Evolutionary conservation across 2,329 filamentous ascomycete species (phyloP).

Genomic region (Colletotrichum eremochloae): DNA sequence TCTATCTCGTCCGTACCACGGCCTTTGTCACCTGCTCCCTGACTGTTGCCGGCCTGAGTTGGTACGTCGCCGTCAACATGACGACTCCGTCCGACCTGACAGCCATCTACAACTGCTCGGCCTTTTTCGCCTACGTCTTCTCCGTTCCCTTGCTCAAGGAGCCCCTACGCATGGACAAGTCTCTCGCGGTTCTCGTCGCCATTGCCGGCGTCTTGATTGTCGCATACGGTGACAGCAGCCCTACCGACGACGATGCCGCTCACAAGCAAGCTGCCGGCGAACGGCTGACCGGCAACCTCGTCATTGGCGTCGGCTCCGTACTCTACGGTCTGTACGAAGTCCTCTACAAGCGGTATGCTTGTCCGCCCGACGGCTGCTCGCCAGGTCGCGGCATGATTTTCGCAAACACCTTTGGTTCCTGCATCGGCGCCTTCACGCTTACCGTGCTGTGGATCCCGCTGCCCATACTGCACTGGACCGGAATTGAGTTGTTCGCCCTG

Average conservation of each 20-base stretch:
- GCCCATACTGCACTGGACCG: constrained; percentile 83
- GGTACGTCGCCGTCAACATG: constrained; percentile 95
- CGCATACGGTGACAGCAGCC: constrained; percentile 84
- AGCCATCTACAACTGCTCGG: constrained; percentile 98
- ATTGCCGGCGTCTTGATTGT: constrained; percentile 94
- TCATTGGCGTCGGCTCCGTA: constrained; percentile 91
- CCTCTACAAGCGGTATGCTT: constrained; percentile 92
- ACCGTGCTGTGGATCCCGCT: constrained; percentile 92
- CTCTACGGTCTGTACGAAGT: constrained; percentile 98
- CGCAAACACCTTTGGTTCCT: constrained; percentile 89
- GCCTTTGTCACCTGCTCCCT: constrained; percentile 86
- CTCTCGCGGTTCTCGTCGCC: constrained; percentile 86
- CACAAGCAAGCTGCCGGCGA: constrained; percentile 65
- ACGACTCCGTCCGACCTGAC: constrained; percentile 95
- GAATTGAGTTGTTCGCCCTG: constrained; percentile 85
- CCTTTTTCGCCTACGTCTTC: constrained; percentile 98
- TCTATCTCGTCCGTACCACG: constrained; percentile 84
- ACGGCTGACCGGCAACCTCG: constrained; percentile 85
- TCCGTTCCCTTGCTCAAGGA: constrained; percentile 91
- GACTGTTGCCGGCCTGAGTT: constrained; percentile 90
- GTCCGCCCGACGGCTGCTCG: constrained; percentile 88
- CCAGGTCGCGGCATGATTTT: constrained; percentile 95
- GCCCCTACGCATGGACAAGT: constrained; percentile 85
- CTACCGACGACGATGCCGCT: constrained; percentile 61
- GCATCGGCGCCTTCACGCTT: constrained; percentile 90